Percentiles rank a stretch among this genome's conserved stretches.
Evolutionary conservation across 257 asterid genomes (phyloP).

Genomic region (Scutellaria galericulata): DNA sequence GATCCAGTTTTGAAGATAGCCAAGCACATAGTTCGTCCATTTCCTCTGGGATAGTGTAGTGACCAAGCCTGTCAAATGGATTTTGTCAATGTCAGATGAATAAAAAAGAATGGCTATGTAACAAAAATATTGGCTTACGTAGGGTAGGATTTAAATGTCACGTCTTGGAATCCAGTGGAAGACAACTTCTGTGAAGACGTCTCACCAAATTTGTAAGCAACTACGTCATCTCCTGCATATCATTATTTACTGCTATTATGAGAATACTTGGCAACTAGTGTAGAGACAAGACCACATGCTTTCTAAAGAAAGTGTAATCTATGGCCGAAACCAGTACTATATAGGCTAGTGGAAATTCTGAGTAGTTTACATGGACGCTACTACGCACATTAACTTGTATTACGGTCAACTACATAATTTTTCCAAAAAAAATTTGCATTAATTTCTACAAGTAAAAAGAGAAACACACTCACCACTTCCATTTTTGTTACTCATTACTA

Average conservation of each 20-base stretch:
- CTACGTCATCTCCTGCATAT: conserved; percentile 78
- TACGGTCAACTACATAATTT: background rate
- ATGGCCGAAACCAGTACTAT: background rate
- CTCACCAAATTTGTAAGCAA: conserved; percentile 68
- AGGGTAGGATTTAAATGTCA: conserved; percentile 63
- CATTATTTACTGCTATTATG: conserved; percentile 28
- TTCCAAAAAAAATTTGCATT: background rate
- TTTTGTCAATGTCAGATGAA: conserved; percentile 1
- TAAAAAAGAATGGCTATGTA: background rate
- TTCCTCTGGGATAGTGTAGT: conserved; percentile 80
- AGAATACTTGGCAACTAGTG: conserved; percentile 8
- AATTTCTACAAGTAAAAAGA: conserved; percentile 5
- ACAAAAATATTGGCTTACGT: conserved; percentile 46
- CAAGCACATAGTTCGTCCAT: conserved; percentile 77
- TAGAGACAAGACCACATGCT: background rate
- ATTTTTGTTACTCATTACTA: background rate
- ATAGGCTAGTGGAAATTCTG: background rate
- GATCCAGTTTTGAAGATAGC: conserved; percentile 69
- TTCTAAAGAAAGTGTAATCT: background rate
- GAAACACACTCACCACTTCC: background rate
- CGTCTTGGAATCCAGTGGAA: conserved; percentile 63
- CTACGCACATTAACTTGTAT: background rate
- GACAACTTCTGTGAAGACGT: conserved; percentile 60
- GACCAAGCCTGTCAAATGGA: conserved; percentile 68
- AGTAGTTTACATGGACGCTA: background rate